phyloP scores from a whole-genome alignment of 2,329 filamentous ascomycete genomes.

The Lasiodiplodia citricola region DNA sequence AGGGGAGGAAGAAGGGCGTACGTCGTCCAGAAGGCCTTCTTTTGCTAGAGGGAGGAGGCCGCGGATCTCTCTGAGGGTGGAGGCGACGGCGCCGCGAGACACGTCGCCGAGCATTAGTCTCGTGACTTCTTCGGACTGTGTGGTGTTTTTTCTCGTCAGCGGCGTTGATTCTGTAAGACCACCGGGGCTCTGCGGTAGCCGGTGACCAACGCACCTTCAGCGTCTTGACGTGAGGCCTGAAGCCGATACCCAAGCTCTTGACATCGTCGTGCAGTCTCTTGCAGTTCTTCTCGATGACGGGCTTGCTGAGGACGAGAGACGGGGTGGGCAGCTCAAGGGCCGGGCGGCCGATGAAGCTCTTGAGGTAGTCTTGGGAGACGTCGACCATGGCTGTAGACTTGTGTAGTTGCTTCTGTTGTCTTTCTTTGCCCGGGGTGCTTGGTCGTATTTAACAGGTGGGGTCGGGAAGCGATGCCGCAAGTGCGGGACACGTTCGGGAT shows the following conservation, averaged over 20 bases:
- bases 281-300: slow-evolving; percentile 20
- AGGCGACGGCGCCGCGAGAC: slow-evolving; percentile 3
- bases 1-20: background rate
- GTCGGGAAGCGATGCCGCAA: background rate
- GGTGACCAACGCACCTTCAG: slow-evolving; percentile 11
- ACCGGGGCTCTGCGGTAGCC: background rate
- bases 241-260: slow-evolving; percentile 22
- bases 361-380: slow-evolving; percentile 15
- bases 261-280: slow-evolving; percentile 24
- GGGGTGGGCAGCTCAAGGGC: slow-evolving; percentile 25
- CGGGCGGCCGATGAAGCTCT: slow-evolving; percentile 22
- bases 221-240: slow-evolving; percentile 26
- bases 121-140: slow-evolving; percentile 24
- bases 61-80: slow-evolving; percentile 22
- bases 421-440: background rate
- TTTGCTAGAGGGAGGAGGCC: slow-evolving; percentile 20
- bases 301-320: slow-evolving; percentile 26
- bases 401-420: background rate
- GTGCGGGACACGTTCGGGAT: background rate
- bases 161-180: too few relatives aligned
- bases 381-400: slow-evolving; percentile 11
- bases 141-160: too few relatives aligned
- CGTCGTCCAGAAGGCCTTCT: slow-evolving; percentile 16
- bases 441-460: background rate
- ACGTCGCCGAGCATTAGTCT: slow-evolving; percentile 24